Base-by-base conservation (phyloP, 768 basidiomycete species). In the Amanita jacksonii region DNA sequence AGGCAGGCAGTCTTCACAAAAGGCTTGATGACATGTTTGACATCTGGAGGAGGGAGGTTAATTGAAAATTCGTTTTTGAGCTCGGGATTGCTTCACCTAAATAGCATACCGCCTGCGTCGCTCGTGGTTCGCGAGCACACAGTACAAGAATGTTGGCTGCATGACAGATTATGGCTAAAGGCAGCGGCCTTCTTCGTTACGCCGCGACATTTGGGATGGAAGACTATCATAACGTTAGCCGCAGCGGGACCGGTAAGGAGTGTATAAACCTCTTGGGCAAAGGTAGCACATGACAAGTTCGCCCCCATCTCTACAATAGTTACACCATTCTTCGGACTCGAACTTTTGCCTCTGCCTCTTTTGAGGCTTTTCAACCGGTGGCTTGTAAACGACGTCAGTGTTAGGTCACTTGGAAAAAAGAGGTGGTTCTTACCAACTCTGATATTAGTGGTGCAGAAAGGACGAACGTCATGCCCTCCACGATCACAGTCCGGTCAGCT, bases 1-100 rank as follows among this genome's bases (percentile, higher is more conserved):
- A 4, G 74, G 70, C 31, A 81, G 49, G 54, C 79, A 80, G 50
- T 80, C 79, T 43, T 79, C 75, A 56, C 79, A 81, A 48, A 72
- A 76, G 1, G 79, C 75, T 41, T 66, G 58, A 12, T 73, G 68
- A 52, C 79, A 81, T 0, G 76, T 78, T 45, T 70, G 74, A 49
- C 77, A 80, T 48, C 76, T 77, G 40, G 15, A 38, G 23, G n/a
- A 4, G 10, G 18, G 15, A 27, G 25, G 7, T 30, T 30, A 9
- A 3, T 8, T 6, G 15, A 12, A n/a, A 24, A 36, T 8, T 37
- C n/a, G 22, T 10, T 15, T 8, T 13, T 6, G 4, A 30, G 19
- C 8, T 20, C 12, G 16, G 23, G 9, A 20, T 0, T 38, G n/a
- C n/a, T 59, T 2, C 48, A 77, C 77, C 77, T 62, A 55, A 77